phyloP scores from a whole-genome alignment of 1,139 yeast species.

The Yarrowia galli region DNA sequence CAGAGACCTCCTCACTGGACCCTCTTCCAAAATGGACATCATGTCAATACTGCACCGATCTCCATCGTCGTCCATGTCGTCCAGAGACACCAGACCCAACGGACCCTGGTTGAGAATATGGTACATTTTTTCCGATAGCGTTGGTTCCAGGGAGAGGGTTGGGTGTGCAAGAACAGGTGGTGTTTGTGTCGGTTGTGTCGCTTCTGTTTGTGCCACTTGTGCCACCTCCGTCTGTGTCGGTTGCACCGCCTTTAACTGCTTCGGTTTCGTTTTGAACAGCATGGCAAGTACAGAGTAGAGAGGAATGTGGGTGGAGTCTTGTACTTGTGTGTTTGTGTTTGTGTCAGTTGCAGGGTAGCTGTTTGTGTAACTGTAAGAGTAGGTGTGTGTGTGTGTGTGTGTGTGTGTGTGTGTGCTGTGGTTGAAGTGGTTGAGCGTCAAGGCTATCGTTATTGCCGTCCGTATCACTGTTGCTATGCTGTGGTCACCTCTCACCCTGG shows the following conservation, averaged over 20 bases:
- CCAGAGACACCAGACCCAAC: slow-evolving; percentile 4
- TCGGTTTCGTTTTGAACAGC: slow-evolving; percentile 1
- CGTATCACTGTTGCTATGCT: too few species aligned
- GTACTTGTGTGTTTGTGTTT: too few species aligned
- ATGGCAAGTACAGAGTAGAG: background rate
- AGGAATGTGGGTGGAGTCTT: background rate
- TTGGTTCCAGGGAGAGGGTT: slow-evolving; percentile 2
- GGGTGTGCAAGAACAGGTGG: background rate
- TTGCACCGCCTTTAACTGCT: background rate
- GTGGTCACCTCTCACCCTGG: too few species aligned
- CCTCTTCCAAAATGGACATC: slow-evolving; percentile 24
- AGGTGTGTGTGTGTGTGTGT: too few species aligned
- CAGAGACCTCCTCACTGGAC: background rate
- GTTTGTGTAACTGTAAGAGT: too few species aligned
- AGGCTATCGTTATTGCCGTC: too few species aligned
- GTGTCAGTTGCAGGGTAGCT: too few species aligned
- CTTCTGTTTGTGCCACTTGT: too few species aligned
- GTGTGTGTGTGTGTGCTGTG: too few species aligned
- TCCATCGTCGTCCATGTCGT: slow-evolving; percentile 1
- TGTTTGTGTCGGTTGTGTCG: background rate
- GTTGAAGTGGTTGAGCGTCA: too few species aligned
- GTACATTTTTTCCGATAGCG: slow-evolving; percentile 32
- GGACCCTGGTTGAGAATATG: slow-evolving; percentile 20
- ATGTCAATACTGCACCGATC: slow-evolving; percentile 8
- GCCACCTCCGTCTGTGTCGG: background rate